These are phyloP conservation scores for Alternaria dauci DNA, from an alignment of 2,329 filamentous ascomycete species.

Conservation along the genomic window DNA sequence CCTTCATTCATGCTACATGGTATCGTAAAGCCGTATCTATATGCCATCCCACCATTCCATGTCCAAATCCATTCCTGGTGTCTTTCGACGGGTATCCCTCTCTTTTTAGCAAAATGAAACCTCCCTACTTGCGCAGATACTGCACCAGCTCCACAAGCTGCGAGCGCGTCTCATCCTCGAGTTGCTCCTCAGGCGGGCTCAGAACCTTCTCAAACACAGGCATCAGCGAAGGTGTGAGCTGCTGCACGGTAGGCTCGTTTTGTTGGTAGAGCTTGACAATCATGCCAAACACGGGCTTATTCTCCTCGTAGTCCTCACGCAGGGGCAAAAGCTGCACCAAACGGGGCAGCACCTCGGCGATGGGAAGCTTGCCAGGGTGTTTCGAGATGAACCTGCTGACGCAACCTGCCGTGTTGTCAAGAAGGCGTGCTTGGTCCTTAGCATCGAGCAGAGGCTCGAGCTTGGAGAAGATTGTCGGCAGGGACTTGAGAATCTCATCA, in stretches of 20 bases:
- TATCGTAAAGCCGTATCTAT: constrained; percentile 35
- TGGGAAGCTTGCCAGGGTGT: constrained; percentile 82
- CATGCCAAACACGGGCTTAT: constrained; percentile 90
- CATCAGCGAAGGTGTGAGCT: constrained; percentile 73
- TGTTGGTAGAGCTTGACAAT: constrained; percentile 83
- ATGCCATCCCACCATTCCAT: constrained; percentile 14
- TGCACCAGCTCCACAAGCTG: constrained; percentile 71
- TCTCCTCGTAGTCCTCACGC: constrained; percentile 95
- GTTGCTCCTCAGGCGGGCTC: constrained; percentile 74
- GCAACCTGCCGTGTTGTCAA: constrained; percentile 94
- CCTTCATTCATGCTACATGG: constrained; percentile 29
- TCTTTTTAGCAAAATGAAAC: constrained; percentile 28
- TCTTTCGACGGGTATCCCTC: constrained; percentile 41
- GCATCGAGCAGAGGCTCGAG: constrained; percentile 85
- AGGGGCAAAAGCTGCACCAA: constrained; percentile 82
- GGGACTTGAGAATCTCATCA: constrained; percentile 76
- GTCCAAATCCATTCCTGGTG: constrained; percentile 29
- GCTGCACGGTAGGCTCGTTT: constrained; percentile 73
- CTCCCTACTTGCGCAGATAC: constrained; percentile 54
- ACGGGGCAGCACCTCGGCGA: constrained; percentile 81
- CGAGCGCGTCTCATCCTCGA: constrained; percentile 74
- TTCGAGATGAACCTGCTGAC: constrained; percentile 90
- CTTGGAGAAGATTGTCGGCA: constrained; percentile 80
- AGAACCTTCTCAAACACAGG: constrained; percentile 78
- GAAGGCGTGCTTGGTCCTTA: constrained; percentile 79